Conservation (phyloP, 2,329 filamentous ascomycete species). For the Trichoderma hamatum region DNA sequence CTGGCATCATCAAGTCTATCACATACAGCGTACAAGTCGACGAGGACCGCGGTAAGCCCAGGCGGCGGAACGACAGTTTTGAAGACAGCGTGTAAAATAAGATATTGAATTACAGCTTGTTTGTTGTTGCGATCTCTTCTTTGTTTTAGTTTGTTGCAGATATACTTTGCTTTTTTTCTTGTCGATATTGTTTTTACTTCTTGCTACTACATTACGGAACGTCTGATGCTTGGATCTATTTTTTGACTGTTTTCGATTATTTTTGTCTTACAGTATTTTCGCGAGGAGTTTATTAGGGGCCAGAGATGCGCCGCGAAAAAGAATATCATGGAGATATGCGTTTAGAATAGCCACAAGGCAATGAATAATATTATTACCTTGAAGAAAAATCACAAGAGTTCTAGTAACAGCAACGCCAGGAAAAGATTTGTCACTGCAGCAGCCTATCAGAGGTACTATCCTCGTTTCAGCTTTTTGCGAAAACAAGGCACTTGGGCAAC, state of each 20-base stretch:
- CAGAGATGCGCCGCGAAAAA: neutral
- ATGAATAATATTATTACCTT: neutral
- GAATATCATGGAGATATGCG: neutral
- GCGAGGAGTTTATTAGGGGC: conserved; percentile 7
- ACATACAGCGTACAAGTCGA: conserved; percentile 47
- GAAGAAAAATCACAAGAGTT: neutral
- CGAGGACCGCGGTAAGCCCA: conserved; percentile 29
- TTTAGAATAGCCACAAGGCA: conserved; percentile 1
- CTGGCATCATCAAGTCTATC: conserved; percentile 47
- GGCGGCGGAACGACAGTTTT: conserved; percentile 15
- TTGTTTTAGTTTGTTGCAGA: neutral
- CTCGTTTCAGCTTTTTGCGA: neutral
- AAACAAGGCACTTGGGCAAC: neutral
- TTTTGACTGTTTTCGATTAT: neutral
- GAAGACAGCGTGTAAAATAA: conserved; percentile 6
- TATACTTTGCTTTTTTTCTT: neutral
- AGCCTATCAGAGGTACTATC: neutral
- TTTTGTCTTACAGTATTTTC: neutral
- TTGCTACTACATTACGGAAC: neutral
- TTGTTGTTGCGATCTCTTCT: neutral
- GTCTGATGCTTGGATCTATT: neutral
- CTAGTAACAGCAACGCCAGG: neutral
- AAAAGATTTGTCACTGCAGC: neutral
- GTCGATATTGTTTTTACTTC: neutral
- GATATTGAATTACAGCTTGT: neutral